Base-by-base conservation (phyloP, 345 rosid species). In the Turnera subulata region DNA sequence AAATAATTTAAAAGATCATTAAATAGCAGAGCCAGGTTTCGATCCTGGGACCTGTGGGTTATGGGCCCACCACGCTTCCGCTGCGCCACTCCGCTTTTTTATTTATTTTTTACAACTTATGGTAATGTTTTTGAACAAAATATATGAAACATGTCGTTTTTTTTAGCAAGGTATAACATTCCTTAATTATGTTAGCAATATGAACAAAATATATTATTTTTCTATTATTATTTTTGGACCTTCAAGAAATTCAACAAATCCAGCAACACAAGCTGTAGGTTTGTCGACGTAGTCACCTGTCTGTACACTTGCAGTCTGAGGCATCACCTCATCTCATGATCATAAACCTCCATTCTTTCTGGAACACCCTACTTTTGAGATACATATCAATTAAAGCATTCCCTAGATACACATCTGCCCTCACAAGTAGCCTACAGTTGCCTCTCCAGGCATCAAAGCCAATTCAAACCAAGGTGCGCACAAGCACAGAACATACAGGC, bases 1-100 rank as follows among this genome's bases (percentile, higher is more conserved):
- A n/a, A n/a, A n/a, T n/a, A n/a, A n/a, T n/a, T n/a, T n/a, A n/a
- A n/a, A n/a, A n/a, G n/a, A n/a, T n/a, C n/a, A n/a, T n/a, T n/a
- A n/a, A n/a, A 12, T 14, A n/a, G 38, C 38, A 12, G 75, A 75
- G 76, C 78, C 84, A 76, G 83, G 82, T 82, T 84, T 80, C 86
- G 84, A 85, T 83, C 89, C 79, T 69, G 76, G 83, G 78, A 80
- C 80, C 84, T 83, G 80, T 85, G 86, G 85, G 83, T 80, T 84
- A 84, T 80, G 81, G 88, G 67, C 75, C 75, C 70, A 49, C 75
- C 56, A 60, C 70, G 55, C 67, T 71, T 65, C 75, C 75, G 75
- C 70, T 65, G 75, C 75, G 71, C 67, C 66, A 60, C 75, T 65
- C 67, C 61, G 67, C 66, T 65, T 50, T 6, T n/a, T n/a, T n/a